Evolutionary conservation across 495 filamentous ascomycete genomes (phyloP).

Genomic region (Physcia stellaris): DNA sequence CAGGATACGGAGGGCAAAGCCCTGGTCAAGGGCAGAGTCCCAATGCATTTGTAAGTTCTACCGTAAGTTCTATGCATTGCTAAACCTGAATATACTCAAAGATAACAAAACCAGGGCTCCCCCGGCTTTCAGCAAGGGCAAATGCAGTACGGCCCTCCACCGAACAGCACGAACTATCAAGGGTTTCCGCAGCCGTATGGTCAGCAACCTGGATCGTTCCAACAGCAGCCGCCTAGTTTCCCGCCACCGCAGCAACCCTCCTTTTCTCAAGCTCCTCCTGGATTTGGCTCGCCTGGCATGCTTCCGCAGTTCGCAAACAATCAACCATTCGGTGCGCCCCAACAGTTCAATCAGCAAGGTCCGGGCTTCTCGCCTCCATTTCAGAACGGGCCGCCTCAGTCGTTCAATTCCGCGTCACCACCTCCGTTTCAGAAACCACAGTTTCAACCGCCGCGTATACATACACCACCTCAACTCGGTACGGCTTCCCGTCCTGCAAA

Average conservation of each 20-base stretch:
- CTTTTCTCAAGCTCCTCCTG: conserved; percentile 8
- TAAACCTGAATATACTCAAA: not conserved
- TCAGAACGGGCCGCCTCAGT: conserved; percentile 28
- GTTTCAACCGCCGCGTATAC: conserved; percentile 25
- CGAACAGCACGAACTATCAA: conserved; percentile 12
- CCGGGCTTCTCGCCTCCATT: conserved; percentile 17
- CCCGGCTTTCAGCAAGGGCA: conserved; percentile 17
- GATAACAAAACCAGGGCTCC: conserved; percentile 13
- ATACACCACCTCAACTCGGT: conserved; percentile 26
- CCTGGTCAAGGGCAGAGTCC: conserved; percentile 41
- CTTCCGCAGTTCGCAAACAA: conserved; percentile 14
- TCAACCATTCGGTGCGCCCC: conserved; percentile 13
- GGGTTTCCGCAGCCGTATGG: conserved; percentile 17
- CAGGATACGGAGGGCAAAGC: conserved; percentile 36
- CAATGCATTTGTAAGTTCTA: conserved; percentile 37
- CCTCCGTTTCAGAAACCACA: conserved; percentile 25
- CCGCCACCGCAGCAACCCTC: conserved; percentile 9
- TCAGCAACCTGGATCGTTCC: conserved; percentile 19
- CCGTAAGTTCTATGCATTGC: not conserved
- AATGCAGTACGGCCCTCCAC: conserved; percentile 15
- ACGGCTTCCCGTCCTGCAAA: conserved; percentile 35
- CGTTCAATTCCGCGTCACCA: conserved; percentile 21
- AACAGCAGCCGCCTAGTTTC: conserved; percentile 13
- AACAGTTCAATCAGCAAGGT: conserved; percentile 21
- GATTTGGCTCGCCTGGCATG: conserved; percentile 13